Evolutionary conservation across 2,329 filamentous ascomycete genomes (phyloP).

Genomic region (Pseudomassariella vexata): DNA sequence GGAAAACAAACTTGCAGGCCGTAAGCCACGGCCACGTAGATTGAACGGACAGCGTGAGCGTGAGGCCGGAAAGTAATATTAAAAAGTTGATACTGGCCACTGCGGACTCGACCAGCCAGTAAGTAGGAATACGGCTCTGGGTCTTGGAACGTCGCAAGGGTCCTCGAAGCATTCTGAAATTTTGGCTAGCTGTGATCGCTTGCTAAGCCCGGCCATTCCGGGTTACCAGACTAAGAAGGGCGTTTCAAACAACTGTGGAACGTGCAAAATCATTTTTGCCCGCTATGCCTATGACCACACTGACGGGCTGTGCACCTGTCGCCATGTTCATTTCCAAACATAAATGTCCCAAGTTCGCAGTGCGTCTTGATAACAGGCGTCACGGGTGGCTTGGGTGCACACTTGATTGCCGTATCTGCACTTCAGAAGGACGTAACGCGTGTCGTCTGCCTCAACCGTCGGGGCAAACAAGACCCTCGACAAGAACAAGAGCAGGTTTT

Average conservation of each 20-base stretch:
- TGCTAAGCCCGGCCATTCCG: no score
- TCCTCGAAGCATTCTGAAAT: no score
- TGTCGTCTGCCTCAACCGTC: conserved; percentile 41
- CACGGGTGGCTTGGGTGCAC: conserved; percentile 30
- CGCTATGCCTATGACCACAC: conserved; percentile 19
- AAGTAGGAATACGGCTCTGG: no score
- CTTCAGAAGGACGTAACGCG: conserved; percentile 16
- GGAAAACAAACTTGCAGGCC: conserved; percentile 17
- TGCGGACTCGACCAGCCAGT: neutral
- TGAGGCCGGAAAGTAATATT: conserved; percentile 19
- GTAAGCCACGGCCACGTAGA: conserved; percentile 22
- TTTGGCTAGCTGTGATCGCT: no score
- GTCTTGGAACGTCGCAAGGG: no score
- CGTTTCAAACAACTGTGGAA: neutral
- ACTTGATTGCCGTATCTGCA: conserved; percentile 26
- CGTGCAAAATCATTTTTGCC: conserved; percentile 12
- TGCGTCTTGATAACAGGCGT: conserved; percentile 31
- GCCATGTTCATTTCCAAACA: no score
- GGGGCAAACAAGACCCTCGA: conserved; percentile 11
- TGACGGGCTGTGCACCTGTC: no score
- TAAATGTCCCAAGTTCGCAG: conserved; percentile 2
- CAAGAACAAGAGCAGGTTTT: conserved; percentile 12
- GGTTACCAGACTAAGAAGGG: no score
- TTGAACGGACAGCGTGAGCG: conserved; percentile 21
- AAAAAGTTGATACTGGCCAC: conserved; percentile 22